A percentile compares a stretch with the other conserved stretches of the same genome.
Conservation (phyloP, 805 yeast genomes). For the Myxozyma geophila region DNA sequence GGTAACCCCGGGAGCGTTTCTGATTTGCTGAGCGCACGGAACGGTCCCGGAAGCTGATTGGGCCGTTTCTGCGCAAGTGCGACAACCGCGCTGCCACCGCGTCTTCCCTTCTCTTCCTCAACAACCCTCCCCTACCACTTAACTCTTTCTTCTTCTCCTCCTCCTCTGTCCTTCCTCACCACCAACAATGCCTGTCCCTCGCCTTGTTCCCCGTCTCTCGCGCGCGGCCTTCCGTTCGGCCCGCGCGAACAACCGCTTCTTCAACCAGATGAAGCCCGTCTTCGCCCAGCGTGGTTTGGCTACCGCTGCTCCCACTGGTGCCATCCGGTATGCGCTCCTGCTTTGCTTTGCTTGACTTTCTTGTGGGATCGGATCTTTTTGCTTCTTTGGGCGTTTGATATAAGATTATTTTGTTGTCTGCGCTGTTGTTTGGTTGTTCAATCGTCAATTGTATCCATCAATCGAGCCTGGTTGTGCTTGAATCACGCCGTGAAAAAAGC, state of each 20-base stretch:
- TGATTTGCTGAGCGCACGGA: slow-evolving; percentile 16
- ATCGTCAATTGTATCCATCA: too few relatives aligned
- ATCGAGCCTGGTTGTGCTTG: too few relatives aligned
- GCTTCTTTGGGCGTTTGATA: neutral
- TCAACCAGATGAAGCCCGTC: slow-evolving; percentile 45
- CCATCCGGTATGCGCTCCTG: slow-evolving; percentile 60
- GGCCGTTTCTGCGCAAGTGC: slow-evolving; percentile 19
- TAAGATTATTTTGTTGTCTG: neutral
- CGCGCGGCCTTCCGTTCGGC: slow-evolving; percentile 90
- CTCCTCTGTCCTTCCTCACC: slow-evolving; percentile 18
- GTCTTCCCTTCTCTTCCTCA: slow-evolving; percentile 10
- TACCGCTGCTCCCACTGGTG: slow-evolving; percentile 67
- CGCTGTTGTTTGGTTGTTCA: too few relatives aligned
- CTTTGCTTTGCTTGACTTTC: neutral
- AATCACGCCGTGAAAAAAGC: too few relatives aligned
- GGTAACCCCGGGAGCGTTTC: slow-evolving; percentile 16
- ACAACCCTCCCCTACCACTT: slow-evolving; percentile 6
- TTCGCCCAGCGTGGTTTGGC: slow-evolving; percentile 60
- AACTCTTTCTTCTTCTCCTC: slow-evolving; percentile 11
- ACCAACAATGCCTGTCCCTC: slow-evolving; percentile 58
- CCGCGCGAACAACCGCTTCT: slow-evolving; percentile 72
- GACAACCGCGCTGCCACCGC: slow-evolving; percentile 2
- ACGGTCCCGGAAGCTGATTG: slow-evolving; percentile 19
- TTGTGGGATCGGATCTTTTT: neutral
- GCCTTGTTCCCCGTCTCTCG: slow-evolving; percentile 54